Base-by-base conservation (phyloP, 148 eudicot species). In the Nepenthes gracilis region DNA sequence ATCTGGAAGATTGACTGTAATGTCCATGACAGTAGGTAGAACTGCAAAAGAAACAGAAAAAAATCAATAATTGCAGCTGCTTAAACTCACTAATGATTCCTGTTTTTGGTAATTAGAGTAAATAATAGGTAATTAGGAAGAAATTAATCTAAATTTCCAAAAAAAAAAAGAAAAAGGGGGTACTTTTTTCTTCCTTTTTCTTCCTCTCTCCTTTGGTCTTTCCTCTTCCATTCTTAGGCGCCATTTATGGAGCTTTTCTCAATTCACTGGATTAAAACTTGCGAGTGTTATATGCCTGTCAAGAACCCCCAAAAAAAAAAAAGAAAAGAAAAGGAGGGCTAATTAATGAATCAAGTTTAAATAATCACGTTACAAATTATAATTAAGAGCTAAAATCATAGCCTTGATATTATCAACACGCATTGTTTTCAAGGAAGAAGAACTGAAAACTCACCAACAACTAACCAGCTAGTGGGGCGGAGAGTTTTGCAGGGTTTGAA, bases 101-200 rank as follows among this genome's bases (percentile, higher is more conserved):
- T 4, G 12, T 43, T 32, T 43, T 5, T 52, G 12, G 14, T 23
- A 23, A 54, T n/a, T 33, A 15, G 5, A 54, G 7, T 2, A 54
- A 15, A 15, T 15, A 15, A 2, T 33, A 54, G 5, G 4, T 54
- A 15, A n/a, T 54, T 12, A 33, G 33, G 34, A 3, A 15, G 9
- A 33, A 2, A n/a, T 54, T 15, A 54, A 15, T n/a, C 6, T 15
- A 40, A 5, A 9, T 45, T 43, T 56, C 35, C 7, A 48, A 6
- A 2, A 34, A 34, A 36, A 61, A 57, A 2, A 2, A 43, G 56
- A 57, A 43, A 56, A 33, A 40, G 59, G 36, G 35, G 64, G 40
- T 83, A 94, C 99, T 88, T 75, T 94, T 94, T 52, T 89, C 99
- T 73, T 94, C 99, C 52, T 89, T 94, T 90, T 89, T 94, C 92